Percentiles rank a stretch among this genome's conserved stretches.
phyloP scores from a whole-genome alignment of 2,329 filamentous ascomycete species.

The Fonsecaea pedrosoi region DNA sequence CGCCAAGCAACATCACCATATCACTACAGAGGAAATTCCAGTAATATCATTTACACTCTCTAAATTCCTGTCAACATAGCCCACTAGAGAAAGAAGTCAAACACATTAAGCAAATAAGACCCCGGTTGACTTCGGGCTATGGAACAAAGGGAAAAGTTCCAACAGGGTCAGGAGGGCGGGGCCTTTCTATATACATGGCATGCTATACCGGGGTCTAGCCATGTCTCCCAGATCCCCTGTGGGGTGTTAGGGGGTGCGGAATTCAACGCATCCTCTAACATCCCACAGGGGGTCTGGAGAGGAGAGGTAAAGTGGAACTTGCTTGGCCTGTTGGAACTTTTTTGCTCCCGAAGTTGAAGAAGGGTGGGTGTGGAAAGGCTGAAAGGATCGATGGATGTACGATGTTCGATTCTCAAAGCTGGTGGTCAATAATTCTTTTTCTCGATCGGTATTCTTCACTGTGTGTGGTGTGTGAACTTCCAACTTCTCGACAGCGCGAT shows the following conservation, averaged over 20 bases:
- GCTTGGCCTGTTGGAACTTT: neutral
- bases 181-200: slow-evolving; percentile 9
- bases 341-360: neutral
- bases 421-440: neutral
- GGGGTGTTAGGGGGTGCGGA: neutral
- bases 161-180: slow-evolving; percentile 1
- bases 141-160: neutral
- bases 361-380: neutral
- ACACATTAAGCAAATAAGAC: neutral
- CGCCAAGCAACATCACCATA: neutral
- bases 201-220: neutral
- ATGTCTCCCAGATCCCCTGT: neutral
- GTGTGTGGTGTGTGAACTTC: neutral
- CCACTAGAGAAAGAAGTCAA: neutral
- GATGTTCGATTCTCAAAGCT: neutral
- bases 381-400: neutral
- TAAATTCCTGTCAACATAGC: neutral
- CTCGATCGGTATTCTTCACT: neutral
- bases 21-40: neutral
- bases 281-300: neutral
- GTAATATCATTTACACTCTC: neutral
- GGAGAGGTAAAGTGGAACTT: neutral
- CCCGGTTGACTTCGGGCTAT: neutral
- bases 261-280: neutral
- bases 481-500: neutral